Evolutionary conservation across 768 basidiomycete species (phyloP), one percentile per base, ranked within the genome.

Genomic region (Ramaria rubella): DNA sequence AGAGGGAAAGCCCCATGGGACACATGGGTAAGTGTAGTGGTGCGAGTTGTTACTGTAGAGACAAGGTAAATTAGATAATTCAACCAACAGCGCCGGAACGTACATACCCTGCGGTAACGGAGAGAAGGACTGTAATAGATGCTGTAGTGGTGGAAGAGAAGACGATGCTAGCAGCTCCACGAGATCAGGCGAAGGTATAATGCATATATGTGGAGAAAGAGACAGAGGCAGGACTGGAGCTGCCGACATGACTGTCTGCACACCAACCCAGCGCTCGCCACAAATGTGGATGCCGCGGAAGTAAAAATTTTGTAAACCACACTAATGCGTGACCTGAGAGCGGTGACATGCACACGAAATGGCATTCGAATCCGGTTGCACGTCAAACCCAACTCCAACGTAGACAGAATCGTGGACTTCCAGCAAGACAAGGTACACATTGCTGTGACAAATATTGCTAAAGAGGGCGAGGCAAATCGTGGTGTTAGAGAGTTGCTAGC

Each of bases 121-220:
- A 2, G 88, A 87, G 64, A 92, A 92, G 2, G 87, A 89, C 67
- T 92, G 90, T 27, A 92, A 76, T 56, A 93, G 80, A 62, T 85
- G 76, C 31, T 82, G 81, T 14, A 92, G 71, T 15, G 85, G 75
- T 2, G 90, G 90, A 17, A 93, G 70, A 1, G 80, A 79, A 8
- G 82, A 77, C 1, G 74, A 65, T 27, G 73, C 69, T 45, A 93
- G 71, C 33, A 90, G 75, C 31, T 81, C 75, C 49, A 72, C 69
- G 30, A 93, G 78, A 70, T 93, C 90, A 40, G 78, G 76, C 0
- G 89, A 90, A 1, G 84, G 75, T 33, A 88, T 63, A 15, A 90
- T 75, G 62, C 87, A 88, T 61, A 91, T 77, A 65, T 92, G 90
- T 5, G 90, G 90, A 65, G 87, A 86, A 62, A 93, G 72, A 38